These are phyloP conservation scores for Daldinia childiae DNA, from an alignment of 495 filamentous ascomycete genomes.

Conservation along the genomic window DNA sequence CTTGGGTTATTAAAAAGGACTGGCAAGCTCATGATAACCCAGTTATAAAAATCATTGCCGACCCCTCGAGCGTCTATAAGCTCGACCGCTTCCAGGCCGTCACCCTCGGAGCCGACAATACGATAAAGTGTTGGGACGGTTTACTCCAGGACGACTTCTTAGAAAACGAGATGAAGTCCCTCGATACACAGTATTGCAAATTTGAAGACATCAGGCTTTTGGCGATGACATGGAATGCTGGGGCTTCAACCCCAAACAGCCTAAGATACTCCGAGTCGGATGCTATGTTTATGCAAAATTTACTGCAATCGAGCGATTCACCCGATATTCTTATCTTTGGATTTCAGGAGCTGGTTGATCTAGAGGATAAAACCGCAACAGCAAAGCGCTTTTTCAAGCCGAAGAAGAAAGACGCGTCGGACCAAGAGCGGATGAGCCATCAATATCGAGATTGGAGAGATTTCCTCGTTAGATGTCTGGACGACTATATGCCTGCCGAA, in stretches of 20 bases:
- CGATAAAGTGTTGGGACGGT: conserved; percentile 89
- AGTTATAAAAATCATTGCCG: conserved; percentile 77
- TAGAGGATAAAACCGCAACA: conserved; percentile 96
- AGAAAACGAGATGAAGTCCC: conserved; percentile 83
- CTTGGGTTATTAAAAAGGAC: conserved; percentile 92
- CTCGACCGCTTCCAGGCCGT: conserved; percentile 86
- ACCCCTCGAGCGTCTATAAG: conserved; percentile 85
- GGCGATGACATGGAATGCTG: conserved; percentile 96
- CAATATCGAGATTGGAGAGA: conserved; percentile 97
- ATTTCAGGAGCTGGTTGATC: conserved; percentile 95
- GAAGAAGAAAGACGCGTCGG: conserved; percentile 91
- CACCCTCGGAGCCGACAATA: conserved; percentile 89
- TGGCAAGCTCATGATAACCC: conserved; percentile 91
- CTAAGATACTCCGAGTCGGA: conserved; percentile 74
- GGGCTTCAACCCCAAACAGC: conserved; percentile 85
- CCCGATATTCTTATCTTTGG: conserved; percentile 96
- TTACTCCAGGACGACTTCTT: conserved; percentile 94
- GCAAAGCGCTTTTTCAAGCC: conserved; percentile 82
- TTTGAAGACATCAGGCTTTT: conserved; percentile 82
- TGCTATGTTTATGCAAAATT: conserved; percentile 76
- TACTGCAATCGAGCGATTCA: conserved; percentile 73
- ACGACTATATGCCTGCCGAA: conserved; percentile 81
- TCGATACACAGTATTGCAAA: conserved; percentile 81
- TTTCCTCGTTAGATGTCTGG: conserved; percentile 79
- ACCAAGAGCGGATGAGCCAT: conserved; percentile 94